Evolutionary conservation across 495 filamentous ascomycete genomes (phyloP).

Genomic region (Neurospora pannonica): DNA sequence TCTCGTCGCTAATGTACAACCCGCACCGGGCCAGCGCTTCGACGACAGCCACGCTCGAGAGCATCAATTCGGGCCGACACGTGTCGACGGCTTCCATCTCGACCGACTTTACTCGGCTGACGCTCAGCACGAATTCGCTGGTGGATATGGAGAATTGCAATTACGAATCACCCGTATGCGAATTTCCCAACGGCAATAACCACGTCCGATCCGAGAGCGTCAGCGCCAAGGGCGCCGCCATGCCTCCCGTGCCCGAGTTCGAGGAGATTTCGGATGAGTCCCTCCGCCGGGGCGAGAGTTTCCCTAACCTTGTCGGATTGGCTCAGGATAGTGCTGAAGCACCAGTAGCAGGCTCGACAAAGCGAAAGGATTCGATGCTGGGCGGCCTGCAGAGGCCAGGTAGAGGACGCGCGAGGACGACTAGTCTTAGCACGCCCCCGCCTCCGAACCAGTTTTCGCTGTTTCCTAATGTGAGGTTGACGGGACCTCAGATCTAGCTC

Average conservation of each 20-base stretch:
- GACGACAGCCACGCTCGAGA: constrained; percentile 31
- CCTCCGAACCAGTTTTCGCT: constrained; percentile 34
- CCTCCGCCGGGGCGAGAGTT: constrained; percentile 12
- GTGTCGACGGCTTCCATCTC: constrained; percentile 32
- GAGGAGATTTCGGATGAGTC: constrained; percentile 10
- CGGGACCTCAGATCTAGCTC: constrained; percentile 14
- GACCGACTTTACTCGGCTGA: constrained; percentile 35
- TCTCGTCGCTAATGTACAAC: constrained; percentile 15
- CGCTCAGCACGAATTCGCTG: constrained; percentile 32
- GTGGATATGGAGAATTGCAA: constrained; percentile 17
- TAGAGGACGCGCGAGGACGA: constrained; percentile 22
- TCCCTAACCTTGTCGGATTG: constrained; percentile 14
- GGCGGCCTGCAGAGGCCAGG: constrained; percentile 4
- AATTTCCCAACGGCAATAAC: not conserved
- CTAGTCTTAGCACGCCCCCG: constrained; percentile 29
- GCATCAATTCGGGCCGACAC: constrained; percentile 25
- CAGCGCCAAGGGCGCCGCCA: constrained; percentile 2
- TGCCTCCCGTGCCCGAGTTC: constrained; percentile 25
- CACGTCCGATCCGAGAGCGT: constrained; percentile 15
- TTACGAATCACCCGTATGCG: not conserved
- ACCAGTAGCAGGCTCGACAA: not conserved
- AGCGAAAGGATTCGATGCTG: constrained; percentile 17
- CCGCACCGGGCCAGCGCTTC: constrained; percentile 29
- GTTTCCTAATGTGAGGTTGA: constrained; percentile 22
- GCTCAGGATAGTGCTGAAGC: constrained; percentile 5